Conservation (phyloP, 176 grass and related monocot genomes). For the Cymbopogon citratus region DNA sequence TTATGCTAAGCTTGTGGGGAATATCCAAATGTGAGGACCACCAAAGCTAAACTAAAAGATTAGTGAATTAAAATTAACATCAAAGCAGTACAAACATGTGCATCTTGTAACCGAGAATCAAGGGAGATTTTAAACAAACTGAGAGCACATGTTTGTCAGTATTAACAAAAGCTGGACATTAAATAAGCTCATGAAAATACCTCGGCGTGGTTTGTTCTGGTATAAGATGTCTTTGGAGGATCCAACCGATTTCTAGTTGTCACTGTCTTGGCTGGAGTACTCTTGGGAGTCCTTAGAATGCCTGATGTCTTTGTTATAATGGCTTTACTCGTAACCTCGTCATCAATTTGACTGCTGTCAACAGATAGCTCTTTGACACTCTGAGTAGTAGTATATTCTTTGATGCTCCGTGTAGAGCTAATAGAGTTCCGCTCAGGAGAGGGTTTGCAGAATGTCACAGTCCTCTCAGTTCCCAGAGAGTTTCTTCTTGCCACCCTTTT, state of each 20-base stretch:
- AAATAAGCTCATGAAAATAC: constrained; percentile 37
- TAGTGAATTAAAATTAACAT: neutral
- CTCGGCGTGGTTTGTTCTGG: constrained; percentile 43
- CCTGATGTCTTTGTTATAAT: constrained; percentile 47
- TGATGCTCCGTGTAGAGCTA: constrained; percentile 60
- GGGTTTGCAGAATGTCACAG: constrained; percentile 52
- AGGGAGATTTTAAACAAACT: neutral
- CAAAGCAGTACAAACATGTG: neutral
- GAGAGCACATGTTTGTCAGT: neutral
- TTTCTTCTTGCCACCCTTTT: constrained; percentile 54
- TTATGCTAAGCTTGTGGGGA: neutral
- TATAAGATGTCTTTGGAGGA: constrained; percentile 56
- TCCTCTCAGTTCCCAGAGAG: constrained; percentile 64
- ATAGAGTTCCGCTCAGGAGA: constrained; percentile 49
- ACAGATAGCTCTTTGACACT: constrained; percentile 53
- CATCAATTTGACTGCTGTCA: constrained; percentile 58
- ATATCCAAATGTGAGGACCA: neutral
- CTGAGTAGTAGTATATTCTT: constrained; percentile 52
- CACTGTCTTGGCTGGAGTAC: constrained; percentile 46
- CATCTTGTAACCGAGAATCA: neutral
- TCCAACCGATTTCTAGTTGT: constrained; percentile 48
- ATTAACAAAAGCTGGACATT: neutral
- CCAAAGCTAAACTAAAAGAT: constrained; percentile 8
- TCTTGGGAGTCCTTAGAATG: constrained; percentile 58
- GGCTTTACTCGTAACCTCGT: constrained; percentile 50